Percentiles rank a stretch among this genome's conserved stretches.
These are phyloP conservation scores for Pseudohyphozyma bogoriensis DNA, from an alignment of 768 basidiomycete genomes.

Conservation along the genomic window DNA sequence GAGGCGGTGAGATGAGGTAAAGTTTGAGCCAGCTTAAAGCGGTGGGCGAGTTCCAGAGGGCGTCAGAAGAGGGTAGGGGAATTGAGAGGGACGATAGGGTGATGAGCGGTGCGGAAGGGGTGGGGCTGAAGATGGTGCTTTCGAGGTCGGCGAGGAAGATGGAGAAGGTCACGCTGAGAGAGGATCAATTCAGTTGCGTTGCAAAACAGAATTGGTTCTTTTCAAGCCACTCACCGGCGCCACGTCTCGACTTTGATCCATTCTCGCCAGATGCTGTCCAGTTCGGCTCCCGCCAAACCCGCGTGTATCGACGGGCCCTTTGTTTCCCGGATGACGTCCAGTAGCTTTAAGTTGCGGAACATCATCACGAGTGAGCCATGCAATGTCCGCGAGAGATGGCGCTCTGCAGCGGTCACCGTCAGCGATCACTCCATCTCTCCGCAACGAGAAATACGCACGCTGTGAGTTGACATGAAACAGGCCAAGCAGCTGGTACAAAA, in stretches of 20 bases:
- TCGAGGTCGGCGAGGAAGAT: slow-evolving; percentile 27
- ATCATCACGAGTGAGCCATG: slow-evolving; percentile 19
- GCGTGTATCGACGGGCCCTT: not conserved
- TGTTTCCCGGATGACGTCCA: not conserved
- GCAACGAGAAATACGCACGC: slow-evolving; percentile 2
- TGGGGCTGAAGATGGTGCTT: slow-evolving; percentile 3
- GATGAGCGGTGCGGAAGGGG: slow-evolving; percentile 13
- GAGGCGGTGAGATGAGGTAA: too few species aligned
- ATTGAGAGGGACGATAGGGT: slow-evolving; percentile 13
- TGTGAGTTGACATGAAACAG: slow-evolving; percentile 25
- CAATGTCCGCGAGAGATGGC: slow-evolving; percentile 18
- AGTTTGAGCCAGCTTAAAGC: too few species aligned
- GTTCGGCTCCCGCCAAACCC: not conserved
- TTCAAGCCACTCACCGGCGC: slow-evolving; percentile 7
- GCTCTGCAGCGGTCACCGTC: slow-evolving; percentile 7
- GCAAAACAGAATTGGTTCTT: too few species aligned
- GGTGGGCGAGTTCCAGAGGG: too few species aligned
- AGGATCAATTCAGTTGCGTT: not conserved
- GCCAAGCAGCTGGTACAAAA: slow-evolving; percentile 25
- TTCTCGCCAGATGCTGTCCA: slow-evolving; percentile 3
- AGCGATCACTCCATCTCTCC: not conserved
- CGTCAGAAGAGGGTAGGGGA: slow-evolving; percentile 1
- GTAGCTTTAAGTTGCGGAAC: slow-evolving; percentile 12
- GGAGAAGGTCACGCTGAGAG: slow-evolving; percentile 16
- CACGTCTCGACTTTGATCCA: slow-evolving; percentile 24